Evolutionary conservation across 2,329 filamentous ascomycete genomes (phyloP).

Genomic region (Fusarium circinatum): DNA sequence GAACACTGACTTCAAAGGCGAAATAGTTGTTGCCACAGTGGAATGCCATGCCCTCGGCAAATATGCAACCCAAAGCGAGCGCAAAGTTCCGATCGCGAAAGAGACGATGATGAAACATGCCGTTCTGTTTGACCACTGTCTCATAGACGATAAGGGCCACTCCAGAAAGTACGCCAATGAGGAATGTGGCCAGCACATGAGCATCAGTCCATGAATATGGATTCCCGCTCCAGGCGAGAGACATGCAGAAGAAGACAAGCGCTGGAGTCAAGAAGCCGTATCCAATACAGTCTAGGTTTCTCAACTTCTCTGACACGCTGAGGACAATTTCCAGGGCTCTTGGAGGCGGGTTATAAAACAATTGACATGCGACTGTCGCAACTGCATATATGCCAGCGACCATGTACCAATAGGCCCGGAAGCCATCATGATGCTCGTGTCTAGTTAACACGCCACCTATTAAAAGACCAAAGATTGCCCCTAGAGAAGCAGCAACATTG

Average conservation of each 20-base stretch:
- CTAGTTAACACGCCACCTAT: background rate
- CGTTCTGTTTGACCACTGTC: background rate
- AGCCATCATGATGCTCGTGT: background rate
- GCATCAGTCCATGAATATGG: background rate
- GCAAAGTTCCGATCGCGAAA: background rate
- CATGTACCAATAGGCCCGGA: background rate
- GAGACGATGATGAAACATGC: constrained; percentile 3
- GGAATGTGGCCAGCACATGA: background rate
- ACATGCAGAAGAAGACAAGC: background rate
- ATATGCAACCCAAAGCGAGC: background rate
- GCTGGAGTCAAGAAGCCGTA: background rate
- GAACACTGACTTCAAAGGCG: background rate
- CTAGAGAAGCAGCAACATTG: background rate
- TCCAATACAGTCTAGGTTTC: background rate
- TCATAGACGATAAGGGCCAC: background rate
- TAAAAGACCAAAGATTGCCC: background rate
- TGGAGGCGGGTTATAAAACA: background rate
- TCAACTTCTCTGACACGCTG: background rate
- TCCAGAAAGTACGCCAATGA: background rate
- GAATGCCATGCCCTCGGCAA: background rate
- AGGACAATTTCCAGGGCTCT: background rate
- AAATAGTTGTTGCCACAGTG: background rate
- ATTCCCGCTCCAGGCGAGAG: background rate
- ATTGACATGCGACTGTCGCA: background rate
- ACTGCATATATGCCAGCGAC: background rate